Conservation (phyloP, 331 rosid genomes). For the Malus hybrid region DNA sequence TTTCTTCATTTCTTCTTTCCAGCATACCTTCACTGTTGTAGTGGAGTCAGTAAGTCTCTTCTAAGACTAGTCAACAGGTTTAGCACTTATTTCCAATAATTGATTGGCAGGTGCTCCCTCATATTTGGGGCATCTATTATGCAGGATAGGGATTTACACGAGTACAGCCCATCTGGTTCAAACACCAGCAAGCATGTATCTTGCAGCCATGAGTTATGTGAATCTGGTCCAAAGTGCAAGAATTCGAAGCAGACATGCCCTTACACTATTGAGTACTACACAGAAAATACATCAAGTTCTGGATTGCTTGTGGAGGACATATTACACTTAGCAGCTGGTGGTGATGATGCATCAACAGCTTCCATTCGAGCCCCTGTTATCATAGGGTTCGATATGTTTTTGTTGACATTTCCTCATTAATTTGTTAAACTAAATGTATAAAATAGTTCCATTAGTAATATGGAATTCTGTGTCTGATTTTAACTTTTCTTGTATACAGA, state of each 20-base stretch:
- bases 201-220: constrained; percentile 79
- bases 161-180: constrained; percentile 77
- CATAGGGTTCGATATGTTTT: constrained; percentile 50
- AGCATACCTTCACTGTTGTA: not conserved
- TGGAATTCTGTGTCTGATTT: too few species aligned
- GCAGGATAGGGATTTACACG: constrained; percentile 96
- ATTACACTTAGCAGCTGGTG: constrained; percentile 60
- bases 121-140: constrained; percentile 87
- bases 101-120: constrained; percentile 99
- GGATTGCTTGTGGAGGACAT: constrained; percentile 87
- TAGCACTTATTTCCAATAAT: constrained; percentile 78
- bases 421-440: not conserved
- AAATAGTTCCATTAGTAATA: not conserved
- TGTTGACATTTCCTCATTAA: constrained; percentile 5
- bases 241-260: constrained; percentile 69
- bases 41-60: constrained; percentile 18
- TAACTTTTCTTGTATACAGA: constrained; percentile 25
- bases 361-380: constrained; percentile 70
- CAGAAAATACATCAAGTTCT: constrained; percentile 85
- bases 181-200: constrained; percentile 67
- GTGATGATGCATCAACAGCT: constrained; percentile 29
- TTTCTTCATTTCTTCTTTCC: too few species aligned
- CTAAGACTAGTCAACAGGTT: constrained; percentile 49
- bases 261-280: constrained; percentile 45
- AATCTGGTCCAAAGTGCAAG: constrained; percentile 51